A percentile compares a stretch with the other conserved stretches of the same genome.
These are phyloP conservation scores for Zymoseptoria brevis DNA, from an alignment of 2,329 filamentous ascomycete genomes.

Conservation along the genomic window DNA sequence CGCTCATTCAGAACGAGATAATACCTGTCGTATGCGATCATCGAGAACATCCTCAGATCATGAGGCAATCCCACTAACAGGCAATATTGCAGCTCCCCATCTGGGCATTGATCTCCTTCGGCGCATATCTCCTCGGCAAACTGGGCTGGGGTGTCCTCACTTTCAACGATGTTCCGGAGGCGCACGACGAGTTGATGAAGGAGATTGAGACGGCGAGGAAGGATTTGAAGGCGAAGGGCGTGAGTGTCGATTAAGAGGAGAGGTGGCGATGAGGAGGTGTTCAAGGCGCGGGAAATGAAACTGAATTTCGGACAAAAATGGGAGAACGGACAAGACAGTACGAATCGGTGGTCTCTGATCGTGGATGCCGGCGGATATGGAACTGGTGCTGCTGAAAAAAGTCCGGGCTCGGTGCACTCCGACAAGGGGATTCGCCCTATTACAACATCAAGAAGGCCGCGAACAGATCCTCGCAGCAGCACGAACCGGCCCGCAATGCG, in stretches of 20 bases:
- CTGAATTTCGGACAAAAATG: background rate
- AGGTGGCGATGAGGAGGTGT: background rate
- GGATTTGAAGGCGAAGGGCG: conserved; percentile 65
- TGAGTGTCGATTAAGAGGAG: conserved; percentile 62
- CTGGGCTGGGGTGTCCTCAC: conserved; percentile 89
- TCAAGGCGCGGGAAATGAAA: background rate
- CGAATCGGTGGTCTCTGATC: no score
- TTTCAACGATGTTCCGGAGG: conserved; percentile 91
- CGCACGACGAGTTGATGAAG: conserved; percentile 78
- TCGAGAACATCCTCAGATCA: background rate
- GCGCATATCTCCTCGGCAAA: conserved; percentile 82
- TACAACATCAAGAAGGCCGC: no score
- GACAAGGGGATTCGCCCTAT: no score
- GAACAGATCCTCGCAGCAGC: no score
- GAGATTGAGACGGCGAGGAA: conserved; percentile 72
- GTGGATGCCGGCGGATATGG: no score
- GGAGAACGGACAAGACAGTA: no score
- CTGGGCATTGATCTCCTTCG: conserved; percentile 85
- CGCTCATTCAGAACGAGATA: conserved; percentile 71
- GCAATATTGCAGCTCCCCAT: conserved; percentile 65
- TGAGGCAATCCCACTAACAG: background rate
- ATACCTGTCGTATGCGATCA: conserved; percentile 70
- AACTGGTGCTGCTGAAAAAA: no score
- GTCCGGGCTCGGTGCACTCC: no score
- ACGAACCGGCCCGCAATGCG: no score